These are phyloP conservation scores for Boletus subcaerulescens DNA, from an alignment of 768 basidiomycete genomes.

Conservation along the genomic window DNA sequence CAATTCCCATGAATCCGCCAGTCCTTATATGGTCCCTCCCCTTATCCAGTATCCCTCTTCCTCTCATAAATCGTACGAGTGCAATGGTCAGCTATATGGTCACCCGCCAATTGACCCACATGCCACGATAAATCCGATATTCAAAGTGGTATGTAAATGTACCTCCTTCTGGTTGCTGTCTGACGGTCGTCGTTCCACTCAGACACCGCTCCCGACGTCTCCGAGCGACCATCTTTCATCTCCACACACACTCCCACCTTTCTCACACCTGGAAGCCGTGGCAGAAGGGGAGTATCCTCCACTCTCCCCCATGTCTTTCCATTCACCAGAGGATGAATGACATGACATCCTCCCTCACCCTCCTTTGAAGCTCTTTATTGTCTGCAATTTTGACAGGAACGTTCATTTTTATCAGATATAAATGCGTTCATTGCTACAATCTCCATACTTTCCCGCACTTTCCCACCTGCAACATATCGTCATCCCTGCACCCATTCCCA, in stretches of 20 bases:
- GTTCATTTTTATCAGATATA: constrained; percentile 26
- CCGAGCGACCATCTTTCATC: constrained; percentile 37
- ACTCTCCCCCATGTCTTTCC: constrained; percentile 75
- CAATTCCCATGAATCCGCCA: constrained; percentile 38
- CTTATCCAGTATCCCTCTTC: constrained; percentile 39
- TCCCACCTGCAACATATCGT: constrained; percentile 26
- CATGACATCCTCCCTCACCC: constrained; percentile 19
- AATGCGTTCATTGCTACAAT: constrained; percentile 31
- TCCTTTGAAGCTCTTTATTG: constrained; percentile 27
- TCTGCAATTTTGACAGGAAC: constrained; percentile 18
- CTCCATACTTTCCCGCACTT: constrained; percentile 22
- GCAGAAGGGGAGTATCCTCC: constrained; percentile 74
- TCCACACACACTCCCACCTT: constrained; percentile 64
- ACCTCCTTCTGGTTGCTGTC: background rate
- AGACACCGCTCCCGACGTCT: constrained; percentile 56
- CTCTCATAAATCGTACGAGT: constrained; percentile 46
- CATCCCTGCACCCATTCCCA: constrained; percentile 11
- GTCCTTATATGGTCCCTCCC: constrained; percentile 36
- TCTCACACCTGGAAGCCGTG: constrained; percentile 78
- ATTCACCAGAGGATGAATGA: constrained; percentile 43
- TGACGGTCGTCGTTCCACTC: constrained; percentile 7
- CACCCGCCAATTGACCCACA: constrained; percentile 65
- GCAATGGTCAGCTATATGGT: constrained; percentile 47
- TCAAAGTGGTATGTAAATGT: constrained; percentile 74
- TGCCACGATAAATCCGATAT: constrained; percentile 79